Evolutionary conservation across 495 filamentous ascomycete genomes (phyloP), one percentile per base, ranked within the genome.

Genomic region (Podospora pseudocomata): DNA sequence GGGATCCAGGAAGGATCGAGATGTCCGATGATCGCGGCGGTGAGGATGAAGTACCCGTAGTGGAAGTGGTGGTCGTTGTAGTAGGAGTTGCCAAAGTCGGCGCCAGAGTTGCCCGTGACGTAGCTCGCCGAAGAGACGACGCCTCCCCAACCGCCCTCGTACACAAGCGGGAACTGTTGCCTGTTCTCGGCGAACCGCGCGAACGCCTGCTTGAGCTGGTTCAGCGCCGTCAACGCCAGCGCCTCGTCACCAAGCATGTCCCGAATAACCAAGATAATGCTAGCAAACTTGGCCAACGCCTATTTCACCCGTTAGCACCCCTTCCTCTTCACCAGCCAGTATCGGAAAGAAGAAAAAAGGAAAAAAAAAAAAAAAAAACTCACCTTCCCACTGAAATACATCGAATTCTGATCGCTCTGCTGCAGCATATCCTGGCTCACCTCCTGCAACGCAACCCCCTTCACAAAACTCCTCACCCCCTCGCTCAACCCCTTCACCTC

Each of bases 51-150:
- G 77, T 99, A 97, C 44, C 90, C 87, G 68, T 84, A 86, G 74
- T 97, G 96, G 80, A 99, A 99, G 77, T 99, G 96, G 73, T 98
- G 96, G 74, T 99, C 95, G 74, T 97, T 97, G 83, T 97, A 97
- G 69, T 87, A 87, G 1, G 88, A 88, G 73, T 94, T 93, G 63
- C 92, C 92, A 74, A 94, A 95, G 73, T 96, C 92, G 55, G 78
- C 84, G 7, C 89, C 88, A 5, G 83, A 70, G 71, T 97, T 87
- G 11, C 90, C 86, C 15, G 85, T 92, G n/a, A 77, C 75, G 75
- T 96, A 99, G 7, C 88, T 87, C 2, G 91, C 92, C 6, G 88
- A 87, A 5, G 91, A 94, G 16, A 97, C 91, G 3, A 96, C 81
- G 7, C 95, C 95, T 70, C 90, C 90, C 94, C 94, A 98, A 15